phyloP scores from a whole-genome alignment of 331 rosid species.

The Saraca asoca region DNA sequence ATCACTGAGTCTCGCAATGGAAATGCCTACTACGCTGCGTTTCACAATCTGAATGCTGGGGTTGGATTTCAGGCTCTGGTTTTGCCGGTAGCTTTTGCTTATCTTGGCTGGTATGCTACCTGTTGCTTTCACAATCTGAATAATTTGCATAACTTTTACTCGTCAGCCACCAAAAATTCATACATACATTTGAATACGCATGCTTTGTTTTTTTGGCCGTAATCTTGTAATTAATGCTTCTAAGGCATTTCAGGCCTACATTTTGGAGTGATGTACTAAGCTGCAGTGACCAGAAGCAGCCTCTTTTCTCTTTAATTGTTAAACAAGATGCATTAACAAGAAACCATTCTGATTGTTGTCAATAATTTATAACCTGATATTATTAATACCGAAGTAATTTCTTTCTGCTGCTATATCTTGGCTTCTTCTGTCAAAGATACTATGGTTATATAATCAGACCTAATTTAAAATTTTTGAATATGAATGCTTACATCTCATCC shows the following conservation, averaged over 20 bases:
- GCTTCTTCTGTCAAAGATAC: too few species aligned
- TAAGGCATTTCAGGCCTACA: neutral
- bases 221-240: neutral
- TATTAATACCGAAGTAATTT: too few species aligned
- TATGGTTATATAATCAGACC: too few species aligned
- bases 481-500: too few species aligned
- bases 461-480: too few species aligned
- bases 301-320: too few species aligned
- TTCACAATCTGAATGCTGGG: conserved; percentile 97
- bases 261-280: neutral
- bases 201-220: neutral
- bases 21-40: conserved; percentile 94
- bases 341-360: too few species aligned
- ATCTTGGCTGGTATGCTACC: conserved; percentile 84
- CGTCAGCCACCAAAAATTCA: too few species aligned
- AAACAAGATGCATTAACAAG: too few species aligned
- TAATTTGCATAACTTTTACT: too few species aligned
- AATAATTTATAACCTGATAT: too few species aligned
- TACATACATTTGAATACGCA: too few species aligned
- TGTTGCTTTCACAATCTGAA: neutral
- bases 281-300: neutral
- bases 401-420: neutral
- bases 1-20: conserved; percentile 96
- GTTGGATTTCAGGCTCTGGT: conserved; percentile 90
- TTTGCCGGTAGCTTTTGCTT: conserved; percentile 93